phyloP scores from a whole-genome alignment of 305 asterid genomes.

The Fraxinus floribunda region DNA sequence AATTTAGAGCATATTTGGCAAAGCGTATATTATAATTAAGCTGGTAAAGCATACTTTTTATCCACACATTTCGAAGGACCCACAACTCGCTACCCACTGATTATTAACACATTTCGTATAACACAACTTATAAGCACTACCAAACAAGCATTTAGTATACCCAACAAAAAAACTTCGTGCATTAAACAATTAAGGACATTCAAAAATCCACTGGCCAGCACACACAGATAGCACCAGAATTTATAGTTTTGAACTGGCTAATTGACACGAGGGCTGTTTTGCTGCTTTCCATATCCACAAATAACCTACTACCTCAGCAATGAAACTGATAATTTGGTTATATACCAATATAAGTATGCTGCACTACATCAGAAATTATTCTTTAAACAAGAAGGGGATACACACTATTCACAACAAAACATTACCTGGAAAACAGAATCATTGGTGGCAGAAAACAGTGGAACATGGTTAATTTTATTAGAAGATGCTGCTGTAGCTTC shows the following conservation, averaged over 20 bases:
- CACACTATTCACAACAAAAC: neutral
- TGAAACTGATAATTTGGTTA: neutral
- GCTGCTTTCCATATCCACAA: neutral
- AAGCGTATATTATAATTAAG: neutral
- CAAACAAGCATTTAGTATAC: neutral
- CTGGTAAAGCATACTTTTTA: neutral
- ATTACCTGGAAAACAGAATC: slow-evolving; percentile 83
- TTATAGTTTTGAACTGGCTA: neutral
- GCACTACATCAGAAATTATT: neutral
- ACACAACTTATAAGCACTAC: neutral
- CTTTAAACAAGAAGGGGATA: neutral
- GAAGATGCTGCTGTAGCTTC: slow-evolving; percentile 38
- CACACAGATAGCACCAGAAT: neutral
- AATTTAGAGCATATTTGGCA: neutral
- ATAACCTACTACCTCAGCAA: neutral
- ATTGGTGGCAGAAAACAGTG: slow-evolving; percentile 48
- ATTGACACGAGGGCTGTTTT: neutral
- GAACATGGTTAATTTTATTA: slow-evolving; percentile 31
- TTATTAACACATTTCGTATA: neutral
- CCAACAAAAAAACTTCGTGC: neutral
- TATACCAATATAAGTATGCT: neutral
- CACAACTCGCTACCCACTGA: neutral
- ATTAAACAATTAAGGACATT: neutral
- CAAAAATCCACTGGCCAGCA: neutral
- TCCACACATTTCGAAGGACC: neutral